phyloP scores from a whole-genome alignment of 352 stramenopile genomes.

The Phytophthora macrochlamydospora region DNA sequence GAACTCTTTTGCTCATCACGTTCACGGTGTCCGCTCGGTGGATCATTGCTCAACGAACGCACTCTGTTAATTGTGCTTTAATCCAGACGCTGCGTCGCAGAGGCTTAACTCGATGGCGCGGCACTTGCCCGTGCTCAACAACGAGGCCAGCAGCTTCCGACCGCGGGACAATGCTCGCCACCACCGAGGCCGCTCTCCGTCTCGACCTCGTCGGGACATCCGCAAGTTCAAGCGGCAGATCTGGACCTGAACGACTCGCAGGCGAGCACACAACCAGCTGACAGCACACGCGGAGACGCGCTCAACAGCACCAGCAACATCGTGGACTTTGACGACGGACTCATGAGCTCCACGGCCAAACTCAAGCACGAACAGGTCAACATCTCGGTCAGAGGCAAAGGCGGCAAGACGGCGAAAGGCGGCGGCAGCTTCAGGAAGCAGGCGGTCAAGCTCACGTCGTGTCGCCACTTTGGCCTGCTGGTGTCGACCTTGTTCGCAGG shows the following conservation, averaged over 20 bases:
- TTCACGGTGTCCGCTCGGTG: conserved; percentile 9
- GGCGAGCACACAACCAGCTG: conserved; percentile 20
- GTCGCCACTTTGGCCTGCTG: conserved; percentile 37
- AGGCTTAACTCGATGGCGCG: conserved; percentile 12
- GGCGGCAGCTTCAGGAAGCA: conserved; percentile 2
- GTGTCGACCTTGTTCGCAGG: conserved; percentile 46
- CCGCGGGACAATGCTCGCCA: background rate
- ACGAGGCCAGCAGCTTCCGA: conserved; percentile 6
- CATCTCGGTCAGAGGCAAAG: conserved; percentile 15
- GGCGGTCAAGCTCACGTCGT: conserved; percentile 19
- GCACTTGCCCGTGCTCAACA: conserved; percentile 13
- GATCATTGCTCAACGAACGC: background rate
- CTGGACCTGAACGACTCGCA: conserved; percentile 27
- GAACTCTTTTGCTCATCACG: conserved; percentile 15
- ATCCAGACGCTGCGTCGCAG: too few species aligned
- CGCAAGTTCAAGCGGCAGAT: conserved; percentile 14
- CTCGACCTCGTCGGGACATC: conserved; percentile 1
- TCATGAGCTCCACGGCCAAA: conserved; percentile 20
- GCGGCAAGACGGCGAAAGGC: conserved; percentile 1
- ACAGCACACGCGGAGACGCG: conserved; percentile 24
- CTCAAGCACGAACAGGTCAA: background rate
- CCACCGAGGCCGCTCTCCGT: conserved; percentile 13
- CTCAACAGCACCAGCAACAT: conserved; percentile 38
- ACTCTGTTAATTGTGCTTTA: too few species aligned
- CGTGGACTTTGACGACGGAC: conserved; percentile 31